Percentiles rank a stretch among this genome's conserved stretches.
Conservation (phyloP, 2,329 filamentous ascomycete genomes). For the Hypoxylon rubiginosum region DNA sequence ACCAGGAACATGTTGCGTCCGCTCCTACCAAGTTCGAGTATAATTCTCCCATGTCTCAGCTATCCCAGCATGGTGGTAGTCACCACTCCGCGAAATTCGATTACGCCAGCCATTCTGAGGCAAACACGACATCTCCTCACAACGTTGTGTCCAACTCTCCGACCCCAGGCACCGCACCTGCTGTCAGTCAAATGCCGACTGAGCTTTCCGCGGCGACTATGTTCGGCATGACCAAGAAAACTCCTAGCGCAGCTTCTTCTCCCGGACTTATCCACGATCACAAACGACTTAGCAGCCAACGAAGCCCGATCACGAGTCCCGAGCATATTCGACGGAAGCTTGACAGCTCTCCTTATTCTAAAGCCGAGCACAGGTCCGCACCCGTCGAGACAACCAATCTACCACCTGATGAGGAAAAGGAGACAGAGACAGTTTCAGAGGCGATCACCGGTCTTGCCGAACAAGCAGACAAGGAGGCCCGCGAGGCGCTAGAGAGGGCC, state of each 20-base stretch:
- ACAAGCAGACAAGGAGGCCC: constrained; percentile 67
- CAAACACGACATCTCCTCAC: constrained; percentile 57
- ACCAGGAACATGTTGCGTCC: constrained; percentile 42
- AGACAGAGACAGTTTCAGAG: constrained; percentile 77
- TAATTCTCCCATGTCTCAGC: constrained; percentile 48
- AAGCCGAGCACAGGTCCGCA: constrained; percentile 36
- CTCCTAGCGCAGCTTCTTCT: constrained; percentile 54
- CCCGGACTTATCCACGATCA: constrained; percentile 59
- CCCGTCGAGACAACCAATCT: constrained; percentile 24
- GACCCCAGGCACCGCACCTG: constrained; percentile 50
- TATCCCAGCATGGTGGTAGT: constrained; percentile 45
- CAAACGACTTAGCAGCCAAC: constrained; percentile 57
- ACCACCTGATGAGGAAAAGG: constrained; percentile 44
- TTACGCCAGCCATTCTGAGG: constrained; percentile 58
- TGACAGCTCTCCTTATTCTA: constrained; percentile 50
- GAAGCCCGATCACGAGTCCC: constrained; percentile 61
- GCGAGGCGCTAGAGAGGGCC: constrained; percentile 73
- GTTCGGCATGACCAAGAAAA: constrained; percentile 67
- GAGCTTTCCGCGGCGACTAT: constrained; percentile 53
- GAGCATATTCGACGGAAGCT: constrained; percentile 55
- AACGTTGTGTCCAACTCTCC: constrained; percentile 58
- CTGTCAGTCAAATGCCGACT: constrained; percentile 46
- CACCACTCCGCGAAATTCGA: constrained; percentile 52
- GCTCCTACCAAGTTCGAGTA: constrained; percentile 48
- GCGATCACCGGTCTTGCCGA: constrained; percentile 75